A percentile compares a stretch with the other conserved stretches of the same genome.
Evolutionary conservation across 768 basidiomycete species (phyloP).

Genomic region (Auriscalpium microsporum): DNA sequence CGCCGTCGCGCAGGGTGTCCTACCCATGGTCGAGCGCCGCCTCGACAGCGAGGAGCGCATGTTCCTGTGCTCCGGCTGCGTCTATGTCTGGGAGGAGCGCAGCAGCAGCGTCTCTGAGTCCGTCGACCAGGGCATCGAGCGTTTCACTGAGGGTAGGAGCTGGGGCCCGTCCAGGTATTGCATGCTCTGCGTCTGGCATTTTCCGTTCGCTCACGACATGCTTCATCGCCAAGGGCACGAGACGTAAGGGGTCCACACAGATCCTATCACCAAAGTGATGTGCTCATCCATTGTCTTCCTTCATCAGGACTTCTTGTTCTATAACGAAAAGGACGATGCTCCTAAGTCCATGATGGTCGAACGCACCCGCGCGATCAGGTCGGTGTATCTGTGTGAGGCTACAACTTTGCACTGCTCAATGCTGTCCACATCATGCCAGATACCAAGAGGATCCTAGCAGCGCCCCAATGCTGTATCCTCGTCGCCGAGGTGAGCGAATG

Average conservation of each 20-base stretch:
- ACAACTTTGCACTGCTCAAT: not conserved
- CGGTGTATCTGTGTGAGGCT: not conserved
- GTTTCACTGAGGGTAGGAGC: constrained; percentile 30
- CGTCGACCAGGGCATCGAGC: constrained; percentile 28
- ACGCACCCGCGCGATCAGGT: constrained; percentile 18
- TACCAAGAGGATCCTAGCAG: constrained; percentile 17
- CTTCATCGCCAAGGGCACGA: constrained; percentile 1
- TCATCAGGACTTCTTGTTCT: constrained; percentile 30
- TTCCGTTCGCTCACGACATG: not conserved
- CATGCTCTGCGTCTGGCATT: too few relatives aligned
- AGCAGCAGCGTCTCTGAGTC: constrained; percentile 25
- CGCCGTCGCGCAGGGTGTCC: constrained; percentile 24
- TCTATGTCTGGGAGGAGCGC: constrained; percentile 34
- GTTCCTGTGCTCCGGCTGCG: constrained; percentile 25
- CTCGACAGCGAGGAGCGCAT: constrained; percentile 32
- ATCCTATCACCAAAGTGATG: not conserved
- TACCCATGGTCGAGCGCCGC: constrained; percentile 31
- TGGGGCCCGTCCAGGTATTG: constrained; percentile 32
- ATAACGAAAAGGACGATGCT: constrained; percentile 30
- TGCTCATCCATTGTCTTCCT: not conserved
- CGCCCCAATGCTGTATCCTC: constrained; percentile 10
- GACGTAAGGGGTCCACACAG: constrained; percentile 6
- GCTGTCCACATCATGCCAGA: constrained; percentile 8
- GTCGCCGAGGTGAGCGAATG: constrained; percentile 16
- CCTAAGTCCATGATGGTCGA: constrained; percentile 19